A percentile compares a stretch with the other conserved stretches of the same genome.
These are phyloP conservation scores for Yarrowia sp. DNA, from an alignment of 805 yeast species.

Conservation along the genomic window DNA sequence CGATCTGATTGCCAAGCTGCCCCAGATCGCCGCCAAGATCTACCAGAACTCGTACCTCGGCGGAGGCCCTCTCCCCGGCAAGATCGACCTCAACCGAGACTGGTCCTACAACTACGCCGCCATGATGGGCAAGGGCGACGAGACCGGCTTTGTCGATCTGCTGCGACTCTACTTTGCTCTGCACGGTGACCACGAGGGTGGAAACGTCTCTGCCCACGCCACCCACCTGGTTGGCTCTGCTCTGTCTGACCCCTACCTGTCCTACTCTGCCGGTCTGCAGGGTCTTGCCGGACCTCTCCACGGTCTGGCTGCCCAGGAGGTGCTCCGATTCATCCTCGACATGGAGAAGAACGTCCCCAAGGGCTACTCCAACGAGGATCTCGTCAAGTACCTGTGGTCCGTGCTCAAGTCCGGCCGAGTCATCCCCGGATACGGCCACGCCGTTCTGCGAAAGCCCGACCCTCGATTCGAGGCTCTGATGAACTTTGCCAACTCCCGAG, in stretches of 20 bases:
- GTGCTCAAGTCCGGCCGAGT: constrained; percentile 79
- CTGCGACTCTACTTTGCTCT: constrained; percentile 78
- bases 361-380: constrained; percentile 62
- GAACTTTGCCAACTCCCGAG: constrained; percentile 62
- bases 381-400: constrained; percentile 75
- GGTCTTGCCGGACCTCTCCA: constrained; percentile 87
- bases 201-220: constrained; percentile 84
- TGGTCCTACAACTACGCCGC: constrained; percentile 67
- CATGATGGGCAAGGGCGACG: constrained; percentile 57
- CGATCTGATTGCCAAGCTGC: constrained; percentile 77
- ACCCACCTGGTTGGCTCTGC: constrained; percentile 86
- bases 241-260: constrained; percentile 71
- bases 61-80: constrained; percentile 55
- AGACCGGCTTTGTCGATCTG: constrained; percentile 70
- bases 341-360: constrained; percentile 67
- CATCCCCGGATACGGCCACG: constrained; percentile 87
- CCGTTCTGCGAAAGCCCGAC: constrained; percentile 83
- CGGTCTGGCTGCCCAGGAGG: constrained; percentile 88
- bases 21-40: constrained; percentile 76
- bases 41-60: constrained; percentile 76
- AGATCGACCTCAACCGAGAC: constrained; percentile 46
- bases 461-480: constrained; percentile 86
- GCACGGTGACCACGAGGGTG: constrained; percentile 89
- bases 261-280: constrained; percentile 77
- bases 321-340: constrained; percentile 73